Evolutionary conservation across 805 yeast species (phyloP).

Genomic region (Ogataea populi-albae): DNA sequence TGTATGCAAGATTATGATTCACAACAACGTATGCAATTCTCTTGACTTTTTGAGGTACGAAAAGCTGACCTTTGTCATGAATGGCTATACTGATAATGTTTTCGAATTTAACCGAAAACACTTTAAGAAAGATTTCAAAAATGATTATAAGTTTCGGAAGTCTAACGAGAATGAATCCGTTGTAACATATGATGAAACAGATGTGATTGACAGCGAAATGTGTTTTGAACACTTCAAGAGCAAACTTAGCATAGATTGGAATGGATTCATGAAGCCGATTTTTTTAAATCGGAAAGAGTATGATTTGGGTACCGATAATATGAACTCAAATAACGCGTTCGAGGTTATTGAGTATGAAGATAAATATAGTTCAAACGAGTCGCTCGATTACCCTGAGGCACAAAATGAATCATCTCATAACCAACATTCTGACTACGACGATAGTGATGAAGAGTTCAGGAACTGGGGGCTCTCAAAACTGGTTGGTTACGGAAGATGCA

Average conservation of each 20-base stretch:
- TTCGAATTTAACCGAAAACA: not conserved
- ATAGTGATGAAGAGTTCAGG: conserved; percentile 22
- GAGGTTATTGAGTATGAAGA: conserved; percentile 31
- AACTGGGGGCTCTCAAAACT: conserved; percentile 36
- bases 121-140: not conserved
- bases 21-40: conserved; percentile 51
- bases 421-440: conserved; percentile 1
- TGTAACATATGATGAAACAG: not conserved
- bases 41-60: conserved; percentile 54
- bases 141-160: not conserved
- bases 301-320: conserved; percentile 25
- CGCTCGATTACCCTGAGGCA: conserved; percentile 4
- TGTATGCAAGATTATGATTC: conserved; percentile 47
- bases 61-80: conserved; percentile 37
- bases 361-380: conserved; percentile 13
- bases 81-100: not conserved
- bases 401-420: conserved; percentile 3
- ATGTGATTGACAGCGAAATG: conserved; percentile 1
- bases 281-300: conserved; percentile 35
- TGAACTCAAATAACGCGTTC: conserved; percentile 21
- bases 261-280: conserved; percentile 21
- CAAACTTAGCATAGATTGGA: not conserved
- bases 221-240: conserved; percentile 1
- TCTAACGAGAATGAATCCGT: no score
- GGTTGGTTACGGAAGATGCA: conserved; percentile 22